Base-by-base conservation (phyloP, 768 basidiomycete genomes). In the Suillus subluteus region DNA sequence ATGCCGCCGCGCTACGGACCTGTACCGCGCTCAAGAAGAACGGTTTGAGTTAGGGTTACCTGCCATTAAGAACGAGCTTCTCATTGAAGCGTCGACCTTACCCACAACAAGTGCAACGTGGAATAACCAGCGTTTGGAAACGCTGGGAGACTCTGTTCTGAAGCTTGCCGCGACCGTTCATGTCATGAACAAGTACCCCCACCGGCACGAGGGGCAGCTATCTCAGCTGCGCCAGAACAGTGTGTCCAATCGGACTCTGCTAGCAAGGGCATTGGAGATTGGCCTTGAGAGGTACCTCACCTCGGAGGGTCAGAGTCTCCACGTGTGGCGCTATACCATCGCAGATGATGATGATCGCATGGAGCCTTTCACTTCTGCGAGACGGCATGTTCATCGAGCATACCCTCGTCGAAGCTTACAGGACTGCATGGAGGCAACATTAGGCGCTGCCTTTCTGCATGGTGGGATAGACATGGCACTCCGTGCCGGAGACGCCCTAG, bases 61-160 rank as follows among this genome's bases (percentile, higher is more conserved):
- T 3, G 77, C 83, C 1, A 86, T 95, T 59, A 69, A 74, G 2
- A 83, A 85, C 43, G 79, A 87, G 48, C 79, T 87, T 8, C 82
- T 95, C 55, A 81, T 88, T 2, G 89, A 95, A 73, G 92, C 92
- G 6, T 83, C 92, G 30, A 94, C 92, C 1, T 79, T 94, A 13
- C 95, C 95, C 1, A 82, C 82, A 43, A 84, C 90, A 7, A 73
- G 73, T 41, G 83, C 87, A 8, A 84, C 85, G 11, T 94, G 87
- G 79, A 92, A 84, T 76, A 96, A 96, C 68, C 93, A 97, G 72
- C 87, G 92, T 0, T 75, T 96, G 64, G 95, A 97, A 75, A 95
- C 94, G 0, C 80, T 96, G 8, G 95, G 95, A 11, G 95, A 97
- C 72, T 86, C 90, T 0, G 92, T 95, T 1, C 81, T 95, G 52